A percentile compares a stretch with the other conserved stretches of the same genome.
Conservation (phyloP, 495 filamentous ascomycete species). For the Chaetomium fimeti region DNA sequence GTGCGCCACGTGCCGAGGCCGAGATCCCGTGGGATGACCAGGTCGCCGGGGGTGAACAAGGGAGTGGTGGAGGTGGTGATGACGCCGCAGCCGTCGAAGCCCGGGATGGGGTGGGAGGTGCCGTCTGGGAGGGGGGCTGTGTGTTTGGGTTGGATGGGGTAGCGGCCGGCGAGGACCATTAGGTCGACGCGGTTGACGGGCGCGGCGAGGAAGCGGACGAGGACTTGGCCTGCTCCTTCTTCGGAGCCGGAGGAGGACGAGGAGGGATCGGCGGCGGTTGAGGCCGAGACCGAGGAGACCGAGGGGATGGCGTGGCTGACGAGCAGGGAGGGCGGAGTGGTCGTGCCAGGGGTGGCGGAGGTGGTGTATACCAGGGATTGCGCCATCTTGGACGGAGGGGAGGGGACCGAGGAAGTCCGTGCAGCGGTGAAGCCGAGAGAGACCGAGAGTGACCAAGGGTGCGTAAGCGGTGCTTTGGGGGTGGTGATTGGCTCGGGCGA, state of each 20-base stretch:
- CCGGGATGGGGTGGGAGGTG: neutral
- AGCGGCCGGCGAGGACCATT: neutral
- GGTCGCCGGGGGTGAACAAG: neutral
- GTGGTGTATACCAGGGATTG: neutral
- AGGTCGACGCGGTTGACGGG: constrained; percentile 4
- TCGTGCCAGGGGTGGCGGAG: neutral
- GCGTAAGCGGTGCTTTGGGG: too few species aligned
- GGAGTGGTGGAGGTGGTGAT: neutral
- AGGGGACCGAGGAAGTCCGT: too few species aligned
- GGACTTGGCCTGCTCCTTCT: neutral
- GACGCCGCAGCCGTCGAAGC: constrained; percentile 1
- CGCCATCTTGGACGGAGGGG: neutral
- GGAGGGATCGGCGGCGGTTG: neutral
- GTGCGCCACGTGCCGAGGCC: neutral
- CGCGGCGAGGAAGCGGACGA: neutral
- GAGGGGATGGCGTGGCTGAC: constrained; percentile 1
- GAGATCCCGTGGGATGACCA: neutral
- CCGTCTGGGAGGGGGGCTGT: neutral
- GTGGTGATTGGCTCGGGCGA: too few species aligned
- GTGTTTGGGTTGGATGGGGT: neutral
- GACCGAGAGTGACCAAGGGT: too few species aligned
- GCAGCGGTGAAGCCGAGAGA: too few species aligned
- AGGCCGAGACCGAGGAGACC: neutral
- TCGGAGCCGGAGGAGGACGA: neutral
- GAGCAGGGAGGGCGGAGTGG: neutral